Evolutionary conservation across 106 monocot species (phyloP), one percentile per base, ranked within the genome.

Genomic region (Dendrobium huoshanense): DNA sequence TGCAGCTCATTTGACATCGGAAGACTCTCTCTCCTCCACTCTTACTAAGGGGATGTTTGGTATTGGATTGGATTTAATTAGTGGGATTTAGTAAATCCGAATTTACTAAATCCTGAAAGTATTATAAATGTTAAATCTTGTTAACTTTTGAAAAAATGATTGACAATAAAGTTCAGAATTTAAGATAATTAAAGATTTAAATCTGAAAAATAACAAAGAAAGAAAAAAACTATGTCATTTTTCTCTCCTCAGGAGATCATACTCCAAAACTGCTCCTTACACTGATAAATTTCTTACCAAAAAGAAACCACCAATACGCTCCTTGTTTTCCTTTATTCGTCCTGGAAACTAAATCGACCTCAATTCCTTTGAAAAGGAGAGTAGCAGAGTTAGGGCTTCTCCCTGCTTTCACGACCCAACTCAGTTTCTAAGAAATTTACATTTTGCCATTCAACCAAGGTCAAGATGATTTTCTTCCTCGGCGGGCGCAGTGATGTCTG

Each of bases 401-500:
- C 25, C 5, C 6, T 20, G 67, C 43, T 22, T 65, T 41, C 9
- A 31, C 64, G 43, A 37, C 11, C 27, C 24, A 41, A 41, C 68
- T 77, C 29, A 67, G 18, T 31, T 25, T 9, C 10, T 1, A 22
- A 73, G 33, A 41, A 42, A 72, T 54, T 58, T 31, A 20, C 18
- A 18, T 58, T 59, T 67, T 33, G 27, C 2, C 25, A 13, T 47
- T 27, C 10, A 73, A 67, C 9, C 77, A 11, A 51, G 27, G 18
- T 6, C 44, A 49, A 78, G 59, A 55, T 77, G 51, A 75, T 82
- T 90, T 75, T 89, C 84, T 79, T 85, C 89, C n/a, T 43, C 47
- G 75, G 61, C 59, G 77, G 56, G 84, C 75, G 81, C 79, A 22
- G 40, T 55, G 40, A 24, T 81, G 55, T 80, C 75, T 20, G 84